Percentiles rank a stretch among this genome's conserved stretches.
phyloP scores from a whole-genome alignment of 2,329 filamentous ascomycete species.

The Pyrenophora seminiperda region DNA sequence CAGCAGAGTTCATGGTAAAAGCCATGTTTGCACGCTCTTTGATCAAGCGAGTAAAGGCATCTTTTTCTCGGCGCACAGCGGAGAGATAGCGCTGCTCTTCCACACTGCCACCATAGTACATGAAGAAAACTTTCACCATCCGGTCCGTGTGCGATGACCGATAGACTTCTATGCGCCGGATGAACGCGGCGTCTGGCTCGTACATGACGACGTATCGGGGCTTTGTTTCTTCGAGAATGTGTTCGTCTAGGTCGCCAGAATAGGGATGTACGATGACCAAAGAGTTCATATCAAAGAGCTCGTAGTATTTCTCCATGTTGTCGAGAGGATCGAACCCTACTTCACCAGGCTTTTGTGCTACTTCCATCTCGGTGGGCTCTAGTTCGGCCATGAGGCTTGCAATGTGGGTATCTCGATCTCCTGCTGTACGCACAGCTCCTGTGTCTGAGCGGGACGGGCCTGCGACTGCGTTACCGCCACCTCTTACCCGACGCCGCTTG shows the following conservation, averaged over 20 bases:
- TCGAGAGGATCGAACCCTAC: constrained; percentile 79
- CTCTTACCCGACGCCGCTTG: constrained; percentile 83
- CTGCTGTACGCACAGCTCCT: constrained; percentile 73
- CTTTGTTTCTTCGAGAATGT: constrained; percentile 91
- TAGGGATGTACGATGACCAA: constrained; percentile 90
- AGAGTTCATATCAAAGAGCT: constrained; percentile 89
- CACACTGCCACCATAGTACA: constrained; percentile 93
- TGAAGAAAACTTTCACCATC: constrained; percentile 90
- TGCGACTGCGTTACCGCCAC: constrained; percentile 68
- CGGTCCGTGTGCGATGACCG: constrained; percentile 89
- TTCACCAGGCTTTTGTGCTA: constrained; percentile 72
- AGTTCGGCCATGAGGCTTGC: constrained; percentile 82
- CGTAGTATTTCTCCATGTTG: constrained; percentile 89
- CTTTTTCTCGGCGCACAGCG: constrained; percentile 90
- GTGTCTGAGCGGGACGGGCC: constrained; percentile 69
- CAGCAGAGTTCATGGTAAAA: constrained; percentile 73
- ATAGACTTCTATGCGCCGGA: constrained; percentile 92
- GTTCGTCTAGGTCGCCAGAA: constrained; percentile 93
- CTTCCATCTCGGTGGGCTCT: constrained; percentile 77
- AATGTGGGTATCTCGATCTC: constrained; percentile 83
- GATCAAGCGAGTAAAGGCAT: constrained; percentile 92
- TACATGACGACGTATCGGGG: constrained; percentile 99
- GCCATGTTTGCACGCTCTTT: constrained; percentile 94
- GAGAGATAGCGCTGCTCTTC: constrained; percentile 94
- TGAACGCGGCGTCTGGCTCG: constrained; percentile 92